Percentiles rank a stretch among this genome's conserved stretches.
Evolutionary conservation across 495 filamentous ascomycete species (phyloP).

Genomic region (Bathelium albidoporum): DNA sequence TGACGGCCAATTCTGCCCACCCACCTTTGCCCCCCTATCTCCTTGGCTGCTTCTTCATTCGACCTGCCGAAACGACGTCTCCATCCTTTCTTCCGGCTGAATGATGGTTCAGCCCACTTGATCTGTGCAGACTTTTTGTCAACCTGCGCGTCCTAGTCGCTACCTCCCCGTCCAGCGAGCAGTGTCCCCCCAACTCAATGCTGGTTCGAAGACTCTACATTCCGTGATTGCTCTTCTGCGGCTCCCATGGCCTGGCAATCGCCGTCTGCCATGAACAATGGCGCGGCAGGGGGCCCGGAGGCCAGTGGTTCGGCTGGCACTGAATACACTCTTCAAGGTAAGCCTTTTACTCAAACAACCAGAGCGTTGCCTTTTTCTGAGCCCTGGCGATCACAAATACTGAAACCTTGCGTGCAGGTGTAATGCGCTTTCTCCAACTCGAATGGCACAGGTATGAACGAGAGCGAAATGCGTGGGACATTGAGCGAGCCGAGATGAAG

Average conservation of each 20-base stretch:
- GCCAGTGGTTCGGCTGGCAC: constrained; percentile 47
- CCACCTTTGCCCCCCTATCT: no score
- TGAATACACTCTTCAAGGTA: constrained; percentile 97
- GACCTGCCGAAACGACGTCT: no score
- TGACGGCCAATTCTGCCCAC: no score
- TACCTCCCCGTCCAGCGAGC: not conserved
- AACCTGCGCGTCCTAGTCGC: no score
- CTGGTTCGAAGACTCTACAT: not conserved
- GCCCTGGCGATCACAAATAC: constrained; percentile 15
- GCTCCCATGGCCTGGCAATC: constrained; percentile 26
- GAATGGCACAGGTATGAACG: constrained; percentile 99
- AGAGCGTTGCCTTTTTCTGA: not conserved
- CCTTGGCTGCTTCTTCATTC: no score
- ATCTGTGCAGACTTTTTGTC: no score
- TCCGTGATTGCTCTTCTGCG: not conserved
- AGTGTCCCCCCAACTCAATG: not conserved
- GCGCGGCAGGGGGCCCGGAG: constrained; percentile 14
- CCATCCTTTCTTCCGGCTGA: no score
- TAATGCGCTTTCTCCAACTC: constrained; percentile 98
- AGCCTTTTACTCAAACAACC: constrained; percentile 13
- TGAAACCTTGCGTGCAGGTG: constrained; percentile 47
- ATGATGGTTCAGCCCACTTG: no score
- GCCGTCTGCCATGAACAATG: constrained; percentile 25
- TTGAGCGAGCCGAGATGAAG: constrained; percentile 98
- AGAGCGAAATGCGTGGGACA: constrained; percentile 97